Percentiles rank a stretch among this genome's conserved stretches.
Evolutionary conservation across 73 alveolate species (phyloP).

Genomic region (Tetrahymena thermophila): DNA sequence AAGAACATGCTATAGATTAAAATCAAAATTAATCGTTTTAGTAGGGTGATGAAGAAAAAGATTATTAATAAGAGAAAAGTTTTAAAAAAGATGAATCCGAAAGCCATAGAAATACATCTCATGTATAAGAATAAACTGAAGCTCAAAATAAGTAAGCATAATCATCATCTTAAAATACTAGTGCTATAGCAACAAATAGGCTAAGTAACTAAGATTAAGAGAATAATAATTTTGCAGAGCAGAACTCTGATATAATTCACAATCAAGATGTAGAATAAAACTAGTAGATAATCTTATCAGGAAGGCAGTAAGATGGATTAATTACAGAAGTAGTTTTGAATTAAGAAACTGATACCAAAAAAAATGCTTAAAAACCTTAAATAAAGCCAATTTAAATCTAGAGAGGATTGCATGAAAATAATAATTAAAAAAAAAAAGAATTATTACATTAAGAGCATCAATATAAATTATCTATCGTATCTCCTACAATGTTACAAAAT

Average conservation of each 20-base stretch:
- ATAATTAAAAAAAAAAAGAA: not conserved
- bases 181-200: not conserved
- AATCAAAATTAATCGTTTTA: not conserved
- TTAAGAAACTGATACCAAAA: not conserved
- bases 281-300: not conserved
- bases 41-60: not conserved
- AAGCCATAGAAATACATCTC: not conserved
- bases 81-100: not conserved
- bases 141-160: not conserved
- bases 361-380: not conserved
- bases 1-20: no score
- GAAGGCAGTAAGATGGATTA: not conserved
- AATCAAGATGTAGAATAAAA: not conserved
- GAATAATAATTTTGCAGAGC: not conserved
- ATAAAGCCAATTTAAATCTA: not conserved
- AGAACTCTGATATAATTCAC: not conserved
- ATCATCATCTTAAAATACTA: not conserved
- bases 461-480: not conserved
- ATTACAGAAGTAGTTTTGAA: not conserved
- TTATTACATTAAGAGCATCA: not conserved
- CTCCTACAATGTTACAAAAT: not conserved
- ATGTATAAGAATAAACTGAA: not conserved
- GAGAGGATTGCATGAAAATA: not conserved
- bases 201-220: not conserved
- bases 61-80: not conserved